Evolutionary conservation across 2,329 filamentous ascomycete species (phyloP).

Genomic region (Fusarium incarnatum): DNA sequence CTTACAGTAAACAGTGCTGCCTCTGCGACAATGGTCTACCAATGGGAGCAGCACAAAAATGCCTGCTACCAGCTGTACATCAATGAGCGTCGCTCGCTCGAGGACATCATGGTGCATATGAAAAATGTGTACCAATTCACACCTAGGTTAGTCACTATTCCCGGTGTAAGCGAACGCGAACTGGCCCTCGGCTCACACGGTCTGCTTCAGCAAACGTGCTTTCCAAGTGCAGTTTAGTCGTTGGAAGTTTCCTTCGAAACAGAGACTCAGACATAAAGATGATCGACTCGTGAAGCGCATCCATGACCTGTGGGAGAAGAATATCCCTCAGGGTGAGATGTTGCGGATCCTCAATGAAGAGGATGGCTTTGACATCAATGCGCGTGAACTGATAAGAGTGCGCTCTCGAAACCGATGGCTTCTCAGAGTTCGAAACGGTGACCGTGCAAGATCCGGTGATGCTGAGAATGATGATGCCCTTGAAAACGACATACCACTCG

Average conservation of each 20-base stretch:
- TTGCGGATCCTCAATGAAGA: constrained; percentile 75
- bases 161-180: constrained; percentile 7
- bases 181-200: constrained; percentile 17
- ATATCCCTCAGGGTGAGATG: constrained; percentile 79
- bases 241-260: constrained; percentile 83
- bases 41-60: constrained; percentile 59
- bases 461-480: constrained; percentile 19
- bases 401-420: constrained; percentile 76
- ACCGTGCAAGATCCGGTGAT: constrained; percentile 55
- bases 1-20: constrained; percentile 18
- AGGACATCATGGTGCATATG: constrained; percentile 81
- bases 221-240: constrained; percentile 81
- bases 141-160: constrained; percentile 61
- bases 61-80: constrained; percentile 75
- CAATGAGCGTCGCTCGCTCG: constrained; percentile 76
- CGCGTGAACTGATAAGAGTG: constrained; percentile 76
- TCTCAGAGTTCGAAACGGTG: constrained; percentile 70
- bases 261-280: constrained; percentile 78
- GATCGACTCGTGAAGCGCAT: constrained; percentile 74
- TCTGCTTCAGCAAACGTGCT: constrained; percentile 72
- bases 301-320: constrained; percentile 81
- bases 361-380: constrained; percentile 76
- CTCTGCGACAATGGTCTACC: constrained; percentile 57
- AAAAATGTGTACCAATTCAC: constrained; percentile 72
- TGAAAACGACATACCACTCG: constrained; percentile 12